Evolutionary conservation across 2,329 filamentous ascomycete species (phyloP).

Genomic region (Mycosphaerella arachidis): DNA sequence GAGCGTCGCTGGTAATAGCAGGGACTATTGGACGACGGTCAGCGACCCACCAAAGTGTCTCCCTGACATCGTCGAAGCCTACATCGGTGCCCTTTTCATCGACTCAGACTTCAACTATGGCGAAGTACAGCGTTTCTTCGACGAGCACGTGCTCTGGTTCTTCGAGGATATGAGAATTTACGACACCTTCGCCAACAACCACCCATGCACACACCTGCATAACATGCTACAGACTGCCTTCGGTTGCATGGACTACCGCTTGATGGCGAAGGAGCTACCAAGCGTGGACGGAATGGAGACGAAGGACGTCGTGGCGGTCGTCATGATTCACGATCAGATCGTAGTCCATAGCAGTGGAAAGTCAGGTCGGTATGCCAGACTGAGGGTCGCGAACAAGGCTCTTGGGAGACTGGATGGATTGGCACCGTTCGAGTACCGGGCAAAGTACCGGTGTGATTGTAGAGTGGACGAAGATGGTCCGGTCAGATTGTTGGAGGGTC

Average conservation of each 20-base stretch:
- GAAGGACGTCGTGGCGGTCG: constrained; percentile 58
- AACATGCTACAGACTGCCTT: constrained; percentile 61
- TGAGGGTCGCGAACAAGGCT: constrained; percentile 59
- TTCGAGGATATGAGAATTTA: constrained; percentile 85
- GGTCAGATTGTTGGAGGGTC: not conserved
- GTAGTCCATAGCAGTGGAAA: constrained; percentile 60
- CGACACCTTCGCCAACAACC: constrained; percentile 79
- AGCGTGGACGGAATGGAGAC: constrained; percentile 45
- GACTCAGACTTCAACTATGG: constrained; percentile 76
- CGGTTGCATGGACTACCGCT: constrained; percentile 59
- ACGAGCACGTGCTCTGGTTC: constrained; percentile 66
- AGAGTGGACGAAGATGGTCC: constrained; percentile 7
- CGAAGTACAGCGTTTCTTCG: constrained; percentile 72
- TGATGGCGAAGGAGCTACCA: constrained; percentile 50
- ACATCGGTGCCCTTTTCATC: constrained; percentile 85
- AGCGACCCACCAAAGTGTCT: constrained; percentile 69
- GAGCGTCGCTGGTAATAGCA: constrained; percentile 45
- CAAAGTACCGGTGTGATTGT: constrained; percentile 62
- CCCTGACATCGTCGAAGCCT: constrained; percentile 83
- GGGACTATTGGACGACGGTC: constrained; percentile 66
- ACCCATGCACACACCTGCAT: constrained; percentile 68
- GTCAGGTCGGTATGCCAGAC: constrained; percentile 66
- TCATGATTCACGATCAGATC: constrained; percentile 70
- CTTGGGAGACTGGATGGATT: constrained; percentile 49
- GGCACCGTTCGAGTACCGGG: constrained; percentile 55